A percentile compares a stretch with the other conserved stretches of the same genome.
Evolutionary conservation across 2,329 filamentous ascomycete genomes (phyloP).

Genomic region (Ceratocystis diversiconidia): DNA sequence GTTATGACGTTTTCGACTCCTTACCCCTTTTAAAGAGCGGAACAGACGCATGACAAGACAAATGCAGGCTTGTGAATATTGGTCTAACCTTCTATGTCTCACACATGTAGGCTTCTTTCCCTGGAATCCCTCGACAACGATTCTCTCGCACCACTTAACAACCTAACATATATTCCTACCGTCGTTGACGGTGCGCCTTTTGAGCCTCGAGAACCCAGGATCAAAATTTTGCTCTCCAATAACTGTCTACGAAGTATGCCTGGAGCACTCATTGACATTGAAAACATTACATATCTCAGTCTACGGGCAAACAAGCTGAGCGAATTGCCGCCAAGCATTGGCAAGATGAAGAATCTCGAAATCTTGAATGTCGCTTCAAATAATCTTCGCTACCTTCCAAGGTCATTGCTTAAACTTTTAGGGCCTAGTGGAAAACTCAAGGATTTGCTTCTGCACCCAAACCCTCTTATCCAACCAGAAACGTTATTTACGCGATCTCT

Average conservation of each 20-base stretch:
- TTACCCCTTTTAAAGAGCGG: not conserved
- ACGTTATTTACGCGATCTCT: conserved; percentile 14
- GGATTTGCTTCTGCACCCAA: conserved; percentile 45
- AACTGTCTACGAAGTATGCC: conserved; percentile 46
- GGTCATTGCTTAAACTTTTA: conserved; percentile 46
- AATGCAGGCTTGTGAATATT: not conserved
- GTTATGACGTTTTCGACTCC: not conserved
- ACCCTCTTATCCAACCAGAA: conserved; percentile 41
- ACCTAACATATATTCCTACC: conserved; percentile 39
- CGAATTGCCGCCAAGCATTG: conserved; percentile 46
- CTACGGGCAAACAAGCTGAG: conserved; percentile 49
- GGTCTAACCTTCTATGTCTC: conserved; percentile 13
- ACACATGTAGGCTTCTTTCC: conserved; percentile 27
- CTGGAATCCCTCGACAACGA: conserved; percentile 41
- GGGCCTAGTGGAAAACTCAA: conserved; percentile 31
- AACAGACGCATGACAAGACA: not conserved
- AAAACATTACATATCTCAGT: conserved; percentile 49
- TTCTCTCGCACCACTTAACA: conserved; percentile 41
- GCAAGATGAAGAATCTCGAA: conserved; percentile 41
- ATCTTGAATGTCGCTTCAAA: conserved; percentile 56
- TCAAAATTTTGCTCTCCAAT: conserved; percentile 47
- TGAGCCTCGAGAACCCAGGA: conserved; percentile 40
- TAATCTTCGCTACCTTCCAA: conserved; percentile 43
- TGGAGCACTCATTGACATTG: conserved; percentile 44
- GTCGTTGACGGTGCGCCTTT: conserved; percentile 45